These are phyloP conservation scores for Botrytis tulipae DNA, from an alignment of 2,329 filamentous ascomycete species.

Conservation along the genomic window DNA sequence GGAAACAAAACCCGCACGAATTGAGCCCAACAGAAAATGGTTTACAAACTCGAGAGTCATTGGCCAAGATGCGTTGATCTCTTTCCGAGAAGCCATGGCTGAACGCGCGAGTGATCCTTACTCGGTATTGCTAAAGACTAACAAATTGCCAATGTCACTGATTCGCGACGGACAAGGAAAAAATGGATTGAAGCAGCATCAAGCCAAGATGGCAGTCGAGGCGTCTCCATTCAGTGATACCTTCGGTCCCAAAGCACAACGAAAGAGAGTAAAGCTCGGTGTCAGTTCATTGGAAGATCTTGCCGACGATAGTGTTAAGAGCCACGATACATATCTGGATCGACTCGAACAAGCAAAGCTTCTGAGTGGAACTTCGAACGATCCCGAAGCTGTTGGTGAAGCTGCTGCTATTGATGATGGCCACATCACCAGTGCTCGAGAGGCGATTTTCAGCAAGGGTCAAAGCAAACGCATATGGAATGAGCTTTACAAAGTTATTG, in stretches of 20 bases:
- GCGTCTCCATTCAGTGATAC: conserved; percentile 81
- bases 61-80: conserved; percentile 79
- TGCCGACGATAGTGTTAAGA: conserved; percentile 74
- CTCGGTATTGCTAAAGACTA: conserved; percentile 90
- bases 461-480: conserved; percentile 97
- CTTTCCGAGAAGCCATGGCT: conserved; percentile 88
- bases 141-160: conserved; percentile 94
- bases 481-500: conserved; percentile 91
- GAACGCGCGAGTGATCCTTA: conserved; percentile 90
- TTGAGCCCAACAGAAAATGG: conserved; percentile 97
- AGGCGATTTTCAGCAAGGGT: conserved; percentile 90
- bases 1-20: conserved; percentile 77
- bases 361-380: conserved; percentile 66
- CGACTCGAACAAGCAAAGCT: conserved; percentile 75
- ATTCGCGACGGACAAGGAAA: conserved; percentile 75
- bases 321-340: conserved; percentile 78
- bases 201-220: conserved; percentile 91
- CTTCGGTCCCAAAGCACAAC: conserved; percentile 89
- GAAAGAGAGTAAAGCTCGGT: conserved; percentile 87
- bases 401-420: conserved; percentile 44
- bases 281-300: conserved; percentile 81
- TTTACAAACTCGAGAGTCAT: conserved; percentile 92
- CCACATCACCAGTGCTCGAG: conserved; percentile 62
- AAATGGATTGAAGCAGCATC: conserved; percentile 87
- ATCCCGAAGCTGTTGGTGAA: conserved; percentile 48